Conservation (phyloP, 352 stramenopile genomes). For the Aphanomyces cochlioides region DNA sequence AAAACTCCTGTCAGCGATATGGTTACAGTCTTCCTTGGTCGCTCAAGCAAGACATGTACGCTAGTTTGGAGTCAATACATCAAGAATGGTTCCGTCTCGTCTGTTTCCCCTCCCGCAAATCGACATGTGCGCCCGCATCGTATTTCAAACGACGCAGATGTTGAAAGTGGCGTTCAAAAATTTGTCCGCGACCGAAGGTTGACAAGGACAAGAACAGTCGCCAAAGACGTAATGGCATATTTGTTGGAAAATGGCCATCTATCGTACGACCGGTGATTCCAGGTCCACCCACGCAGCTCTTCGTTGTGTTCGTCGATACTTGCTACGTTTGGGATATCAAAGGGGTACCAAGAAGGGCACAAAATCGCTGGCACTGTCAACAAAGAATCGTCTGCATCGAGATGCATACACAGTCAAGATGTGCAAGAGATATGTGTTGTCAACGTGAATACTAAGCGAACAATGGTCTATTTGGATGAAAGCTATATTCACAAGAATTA, state of each 20-base stretch:
- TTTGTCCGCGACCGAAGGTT: neutral
- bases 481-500: slow-evolving; percentile 1
- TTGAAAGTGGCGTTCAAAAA: neutral
- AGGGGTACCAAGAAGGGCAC: neutral
- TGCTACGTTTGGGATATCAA: slow-evolving; percentile 4
- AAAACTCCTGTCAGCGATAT: too few relatives aligned
- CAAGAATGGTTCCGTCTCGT: neutral
- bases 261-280: neutral
- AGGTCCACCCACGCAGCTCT: neutral
- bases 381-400: neutral
- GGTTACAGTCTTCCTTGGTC: too few relatives aligned
- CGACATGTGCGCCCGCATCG: neutral
- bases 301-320: neutral
- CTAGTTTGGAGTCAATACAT: neutral
- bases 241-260: neutral
- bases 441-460: neutral
- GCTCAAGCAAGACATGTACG: neutral
- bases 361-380: neutral
- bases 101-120: neutral
- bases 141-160: neutral
- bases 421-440: neutral
- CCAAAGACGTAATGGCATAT: neutral
- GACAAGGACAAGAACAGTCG: neutral
- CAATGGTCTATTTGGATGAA: neutral
- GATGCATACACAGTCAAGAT: neutral